These are phyloP conservation scores for Panellus pusillus DNA, from an alignment of 768 basidiomycete species.

Conservation along the genomic window DNA sequence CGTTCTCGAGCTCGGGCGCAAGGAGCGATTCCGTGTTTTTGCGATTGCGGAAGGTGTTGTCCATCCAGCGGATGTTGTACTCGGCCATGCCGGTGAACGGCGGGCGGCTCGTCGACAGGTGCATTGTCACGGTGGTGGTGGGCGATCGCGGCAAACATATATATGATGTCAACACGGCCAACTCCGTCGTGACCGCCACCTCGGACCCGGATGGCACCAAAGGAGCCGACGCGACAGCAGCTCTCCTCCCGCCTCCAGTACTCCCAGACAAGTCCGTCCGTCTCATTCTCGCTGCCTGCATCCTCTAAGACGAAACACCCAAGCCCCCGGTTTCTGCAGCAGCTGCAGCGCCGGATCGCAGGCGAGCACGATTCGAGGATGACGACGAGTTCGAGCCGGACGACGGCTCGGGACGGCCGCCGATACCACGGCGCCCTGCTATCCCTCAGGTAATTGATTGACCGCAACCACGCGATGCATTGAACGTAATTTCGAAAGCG, in stretches of 20 bases:
- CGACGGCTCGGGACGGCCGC: slow-evolving; percentile 66
- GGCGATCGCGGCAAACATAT: neutral
- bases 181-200: neutral
- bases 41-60: slow-evolving; percentile 4
- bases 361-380: slow-evolving; percentile 54
- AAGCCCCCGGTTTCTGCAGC: slow-evolving; percentile 41
- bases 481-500: slow-evolving; percentile 43
- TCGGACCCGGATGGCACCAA: slow-evolving; percentile 41
- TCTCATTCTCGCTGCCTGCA: too few species aligned
- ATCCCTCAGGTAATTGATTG: slow-evolving; percentile 56
- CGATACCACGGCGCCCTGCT: slow-evolving; percentile 72
- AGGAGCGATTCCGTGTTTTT: slow-evolving; percentile 8
- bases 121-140: neutral
- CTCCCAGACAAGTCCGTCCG: slow-evolving; percentile 32
- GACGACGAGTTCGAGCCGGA: slow-evolving; percentile 57
- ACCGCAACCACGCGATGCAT: too few species aligned
- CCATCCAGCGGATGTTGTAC: slow-evolving; percentile 13
- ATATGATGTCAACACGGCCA: neutral
- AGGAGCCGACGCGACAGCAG: slow-evolving; percentile 70
- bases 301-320: too few species aligned
- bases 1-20: slow-evolving; percentile 12
- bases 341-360: slow-evolving; percentile 61
- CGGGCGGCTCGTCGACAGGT: too few species aligned
- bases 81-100: neutral
- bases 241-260: slow-evolving; percentile 72